Evolutionary conservation across 805 yeast species (phyloP).

Genomic region (Teunomyces barrocoloradensis): DNA sequence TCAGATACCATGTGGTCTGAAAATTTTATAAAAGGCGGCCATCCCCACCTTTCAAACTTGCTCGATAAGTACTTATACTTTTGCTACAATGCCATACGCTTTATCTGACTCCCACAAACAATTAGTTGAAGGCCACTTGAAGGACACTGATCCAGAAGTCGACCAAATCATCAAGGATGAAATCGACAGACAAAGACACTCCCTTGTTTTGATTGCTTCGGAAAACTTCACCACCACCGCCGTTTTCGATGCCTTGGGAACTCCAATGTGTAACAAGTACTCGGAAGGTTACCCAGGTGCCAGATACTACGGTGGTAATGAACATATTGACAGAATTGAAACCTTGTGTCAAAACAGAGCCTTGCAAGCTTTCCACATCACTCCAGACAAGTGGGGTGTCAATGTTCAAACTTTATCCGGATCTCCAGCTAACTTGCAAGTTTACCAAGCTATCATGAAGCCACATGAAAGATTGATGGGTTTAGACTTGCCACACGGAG

Average conservation of each 20-base stretch:
- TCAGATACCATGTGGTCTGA: slow-evolving; percentile 3
- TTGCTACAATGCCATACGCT: slow-evolving; percentile 40
- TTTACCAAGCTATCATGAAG: slow-evolving; percentile 83
- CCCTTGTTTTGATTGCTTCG: slow-evolving; percentile 89
- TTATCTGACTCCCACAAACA: slow-evolving; percentile 47
- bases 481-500: slow-evolving; percentile 96
- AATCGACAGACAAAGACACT: slow-evolving; percentile 82
- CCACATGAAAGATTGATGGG: slow-evolving; percentile 97
- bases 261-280: slow-evolving; percentile 96
- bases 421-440: slow-evolving; percentile 93
- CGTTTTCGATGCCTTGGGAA: slow-evolving; percentile 91
- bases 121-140: slow-evolving; percentile 59
- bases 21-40: slow-evolving; percentile 1
- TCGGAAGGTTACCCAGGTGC: slow-evolving; percentile 99
- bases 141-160: slow-evolving; percentile 82
- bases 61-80: neutral
- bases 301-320: slow-evolving; percentile 97
- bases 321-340: slow-evolving; percentile 90
- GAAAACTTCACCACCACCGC: slow-evolving; percentile 96
- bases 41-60: slow-evolving; percentile 2
- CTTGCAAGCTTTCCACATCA: slow-evolving; percentile 71
- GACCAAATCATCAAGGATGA: slow-evolving; percentile 73
- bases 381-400: slow-evolving; percentile 91
- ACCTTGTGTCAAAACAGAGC: slow-evolving; percentile 89
- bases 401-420: slow-evolving; percentile 95